A percentile compares a stretch with the other conserved stretches of the same genome.
Evolutionary conservation across 352 stramenopile species (phyloP).

Genomic region (Globisporangium spinosum): DNA sequence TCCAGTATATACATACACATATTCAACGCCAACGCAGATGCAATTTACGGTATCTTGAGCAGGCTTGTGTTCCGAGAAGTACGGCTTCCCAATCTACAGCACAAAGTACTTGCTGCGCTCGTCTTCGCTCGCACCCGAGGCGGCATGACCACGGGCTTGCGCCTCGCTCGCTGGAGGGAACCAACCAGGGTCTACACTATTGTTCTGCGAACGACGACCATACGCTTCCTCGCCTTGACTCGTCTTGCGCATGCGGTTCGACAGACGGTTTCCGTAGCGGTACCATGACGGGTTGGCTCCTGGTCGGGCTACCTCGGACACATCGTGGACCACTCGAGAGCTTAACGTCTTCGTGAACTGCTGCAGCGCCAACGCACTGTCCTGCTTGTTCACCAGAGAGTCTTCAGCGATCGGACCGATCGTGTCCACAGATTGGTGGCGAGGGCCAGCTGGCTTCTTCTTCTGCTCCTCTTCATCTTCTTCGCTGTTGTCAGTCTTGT

Average conservation of each 20-base stretch:
- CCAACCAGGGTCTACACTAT: slow-evolving; percentile 49
- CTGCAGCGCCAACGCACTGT: slow-evolving; percentile 71
- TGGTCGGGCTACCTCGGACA: slow-evolving; percentile 33
- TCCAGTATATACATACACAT: slow-evolving; percentile 4
- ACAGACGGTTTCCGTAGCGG: slow-evolving; percentile 73
- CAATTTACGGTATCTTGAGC: slow-evolving; percentile 1
- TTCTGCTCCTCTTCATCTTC: slow-evolving; percentile 42
- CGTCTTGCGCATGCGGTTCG: slow-evolving; percentile 56
- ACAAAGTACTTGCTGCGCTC: slow-evolving; percentile 84
- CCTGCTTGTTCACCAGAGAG: slow-evolving; percentile 34
- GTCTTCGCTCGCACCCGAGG: slow-evolving; percentile 55
- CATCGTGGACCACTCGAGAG: slow-evolving; percentile 66
- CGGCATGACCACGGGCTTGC: slow-evolving; percentile 31
- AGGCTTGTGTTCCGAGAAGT: background rate
- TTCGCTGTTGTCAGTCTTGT: slow-evolving; percentile 58
- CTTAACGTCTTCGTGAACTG: slow-evolving; percentile 83
- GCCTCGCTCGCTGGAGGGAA: slow-evolving; percentile 24
- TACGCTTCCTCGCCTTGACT: slow-evolving; percentile 49
- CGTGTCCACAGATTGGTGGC: slow-evolving; percentile 32
- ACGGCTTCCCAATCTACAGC: slow-evolving; percentile 37
- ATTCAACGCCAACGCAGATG: slow-evolving; percentile 1
- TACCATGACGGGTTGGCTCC: slow-evolving; percentile 61
- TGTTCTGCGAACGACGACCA: slow-evolving; percentile 59
- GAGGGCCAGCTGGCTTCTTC: slow-evolving; percentile 26
- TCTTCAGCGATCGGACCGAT: slow-evolving; percentile 43